Evolutionary conservation across 805 yeast genomes (phyloP).

Genomic region (Suhomyces sp.): DNA sequence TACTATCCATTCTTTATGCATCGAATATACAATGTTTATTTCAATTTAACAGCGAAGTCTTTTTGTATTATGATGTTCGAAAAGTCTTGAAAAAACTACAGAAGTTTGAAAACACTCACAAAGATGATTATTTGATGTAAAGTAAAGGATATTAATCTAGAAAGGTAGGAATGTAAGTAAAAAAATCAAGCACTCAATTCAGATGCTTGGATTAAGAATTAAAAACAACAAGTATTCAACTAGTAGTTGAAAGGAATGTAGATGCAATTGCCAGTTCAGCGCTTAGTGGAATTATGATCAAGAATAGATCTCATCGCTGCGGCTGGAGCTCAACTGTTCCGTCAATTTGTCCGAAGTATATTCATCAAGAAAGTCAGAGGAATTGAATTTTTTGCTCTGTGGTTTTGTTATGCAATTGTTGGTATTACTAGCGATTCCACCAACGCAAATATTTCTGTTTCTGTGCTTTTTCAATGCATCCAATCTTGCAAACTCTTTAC

Average conservation of each 20-base stretch:
- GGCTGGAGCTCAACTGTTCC: conserved; percentile 5
- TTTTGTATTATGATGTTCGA: neutral
- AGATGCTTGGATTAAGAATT: neutral
- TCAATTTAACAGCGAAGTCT: neutral
- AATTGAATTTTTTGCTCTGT: conserved; percentile 5
- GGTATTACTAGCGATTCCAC: conserved; percentile 47
- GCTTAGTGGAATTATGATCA: neutral
- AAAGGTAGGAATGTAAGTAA: neutral
- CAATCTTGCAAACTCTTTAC: conserved; percentile 86
- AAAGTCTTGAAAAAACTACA: neutral
- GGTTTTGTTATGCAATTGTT: conserved; percentile 25
- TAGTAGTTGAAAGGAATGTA: neutral
- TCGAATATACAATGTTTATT: neutral
- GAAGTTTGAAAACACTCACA: neutral
- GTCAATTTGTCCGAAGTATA: conserved; percentile 2
- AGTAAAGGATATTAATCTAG: neutral
- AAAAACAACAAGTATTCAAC: neutral
- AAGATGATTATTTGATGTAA: neutral
- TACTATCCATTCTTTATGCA: neutral
- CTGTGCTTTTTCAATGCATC: conserved; percentile 87
- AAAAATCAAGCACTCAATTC: neutral
- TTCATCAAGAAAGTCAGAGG: conserved; percentile 5
- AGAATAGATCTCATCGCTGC: neutral
- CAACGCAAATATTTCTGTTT: conserved; percentile 74
- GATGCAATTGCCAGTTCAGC: neutral